phyloP scores from a whole-genome alignment of 352 stramenopile genomes.

The Globisporangium rhizosaccharum region DNA sequence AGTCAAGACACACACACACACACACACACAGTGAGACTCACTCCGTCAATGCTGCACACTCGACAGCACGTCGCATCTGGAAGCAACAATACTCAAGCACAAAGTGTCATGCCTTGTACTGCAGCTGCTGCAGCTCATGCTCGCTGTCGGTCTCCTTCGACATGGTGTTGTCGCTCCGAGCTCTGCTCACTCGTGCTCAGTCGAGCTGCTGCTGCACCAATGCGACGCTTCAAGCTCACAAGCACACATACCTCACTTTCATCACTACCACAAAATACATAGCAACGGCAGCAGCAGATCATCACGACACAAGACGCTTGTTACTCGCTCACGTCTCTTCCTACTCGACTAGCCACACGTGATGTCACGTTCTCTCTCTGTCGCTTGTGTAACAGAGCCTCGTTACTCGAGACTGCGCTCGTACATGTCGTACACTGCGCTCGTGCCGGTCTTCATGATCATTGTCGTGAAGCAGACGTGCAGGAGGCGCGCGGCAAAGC shows the following conservation, averaged over 20 bases:
- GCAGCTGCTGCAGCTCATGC: constrained; percentile 73
- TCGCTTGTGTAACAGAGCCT: no score
- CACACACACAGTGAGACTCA: not conserved
- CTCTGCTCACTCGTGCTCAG: not conserved
- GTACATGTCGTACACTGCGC: constrained; percentile 71
- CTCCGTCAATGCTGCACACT: not conserved
- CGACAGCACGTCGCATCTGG: not conserved
- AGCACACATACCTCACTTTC: not conserved
- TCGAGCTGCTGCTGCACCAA: not conserved
- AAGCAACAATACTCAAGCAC: not conserved
- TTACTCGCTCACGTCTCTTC: no score
- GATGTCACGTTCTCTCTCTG: no score
- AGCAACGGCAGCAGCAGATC: not conserved
- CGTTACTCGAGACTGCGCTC: not conserved
- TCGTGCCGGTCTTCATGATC: constrained; percentile 88
- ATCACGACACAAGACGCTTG: not conserved
- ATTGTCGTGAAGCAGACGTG: constrained; percentile 89
- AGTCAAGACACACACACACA: not conserved
- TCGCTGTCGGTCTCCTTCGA: constrained; percentile 85
- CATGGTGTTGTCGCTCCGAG: constrained; percentile 24
- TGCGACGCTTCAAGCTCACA: not conserved
- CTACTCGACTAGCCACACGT: no score
- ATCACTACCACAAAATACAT: not conserved
- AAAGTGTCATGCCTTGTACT: constrained; percentile 67
- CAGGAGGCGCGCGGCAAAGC: constrained; percentile 62